Percentiles rank a stretch among this genome's conserved stretches.
Conservation (phyloP, 1,284 basidiomycete species). For the Violaceomyces palustris region DNA sequence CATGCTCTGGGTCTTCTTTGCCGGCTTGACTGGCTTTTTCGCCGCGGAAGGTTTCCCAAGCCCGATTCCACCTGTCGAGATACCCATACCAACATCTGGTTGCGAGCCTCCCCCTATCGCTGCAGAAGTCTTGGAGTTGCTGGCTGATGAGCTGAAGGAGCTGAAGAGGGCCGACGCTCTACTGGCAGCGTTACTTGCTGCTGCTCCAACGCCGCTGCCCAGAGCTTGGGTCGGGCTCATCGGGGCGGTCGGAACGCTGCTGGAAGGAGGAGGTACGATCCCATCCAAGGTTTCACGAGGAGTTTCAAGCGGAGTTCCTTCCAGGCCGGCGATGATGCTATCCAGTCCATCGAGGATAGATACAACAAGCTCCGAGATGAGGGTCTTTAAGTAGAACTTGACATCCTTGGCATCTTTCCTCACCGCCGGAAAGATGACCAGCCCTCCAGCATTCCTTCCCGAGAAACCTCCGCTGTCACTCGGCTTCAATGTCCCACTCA, state of each 20-base stretch:
- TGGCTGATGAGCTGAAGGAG: conserved; percentile 16
- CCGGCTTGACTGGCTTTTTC: too few relatives aligned
- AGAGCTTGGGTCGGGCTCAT: too few relatives aligned
- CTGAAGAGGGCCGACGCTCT: conserved; percentile 32
- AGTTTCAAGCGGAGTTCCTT: conserved; percentile 46
- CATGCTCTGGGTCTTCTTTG: conserved; percentile 9
- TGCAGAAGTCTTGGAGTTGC: conserved; percentile 7
- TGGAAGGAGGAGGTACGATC: conserved; percentile 3
- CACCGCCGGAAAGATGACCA: conserved; percentile 48
- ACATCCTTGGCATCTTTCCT: conserved; percentile 48
- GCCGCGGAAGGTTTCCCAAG: too few relatives aligned
- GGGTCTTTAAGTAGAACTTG: conserved; percentile 46
- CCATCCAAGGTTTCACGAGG: conserved; percentile 49
- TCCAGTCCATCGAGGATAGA: conserved; percentile 43
- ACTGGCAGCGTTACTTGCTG: conserved; percentile 10
- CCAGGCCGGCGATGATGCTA: conserved; percentile 28
- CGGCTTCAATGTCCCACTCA: too few relatives aligned
- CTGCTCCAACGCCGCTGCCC: conserved; percentile 11
- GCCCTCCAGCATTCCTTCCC: conserved; percentile 28
- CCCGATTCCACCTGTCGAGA: too few relatives aligned
- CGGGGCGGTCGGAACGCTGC: too few relatives aligned
- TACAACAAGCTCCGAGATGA: conserved; percentile 41
- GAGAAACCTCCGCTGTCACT: conserved; percentile 41
- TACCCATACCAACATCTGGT: conserved; percentile 1
- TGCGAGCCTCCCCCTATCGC: conserved; percentile 28